phyloP scores from a whole-genome alignment of 805 yeast species.

The Geotrichum ghanense region DNA sequence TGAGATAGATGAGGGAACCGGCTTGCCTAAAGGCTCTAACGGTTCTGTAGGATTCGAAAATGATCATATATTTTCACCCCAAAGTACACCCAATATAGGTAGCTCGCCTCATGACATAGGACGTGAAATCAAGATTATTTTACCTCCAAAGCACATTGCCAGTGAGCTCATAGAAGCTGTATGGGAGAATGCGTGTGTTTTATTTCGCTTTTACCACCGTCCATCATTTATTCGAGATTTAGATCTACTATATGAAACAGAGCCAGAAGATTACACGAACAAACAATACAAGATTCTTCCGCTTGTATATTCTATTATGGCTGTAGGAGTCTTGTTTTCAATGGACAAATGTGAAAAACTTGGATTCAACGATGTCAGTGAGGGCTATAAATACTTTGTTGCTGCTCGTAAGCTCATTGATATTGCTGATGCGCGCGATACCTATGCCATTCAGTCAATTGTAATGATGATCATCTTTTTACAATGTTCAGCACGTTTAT shows the following conservation, averaged over 20 bases:
- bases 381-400: conserved; percentile 68
- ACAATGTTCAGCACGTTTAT: conserved; percentile 78
- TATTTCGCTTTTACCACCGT: conserved; percentile 76
- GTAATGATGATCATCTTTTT: conserved; percentile 77
- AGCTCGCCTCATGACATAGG: conserved; percentile 16
- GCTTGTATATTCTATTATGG: conserved; percentile 73
- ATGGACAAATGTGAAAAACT: conserved; percentile 34
- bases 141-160: conserved; percentile 70
- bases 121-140: conserved; percentile 48
- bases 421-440: conserved; percentile 73
- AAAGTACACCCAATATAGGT: neutral
- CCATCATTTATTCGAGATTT: conserved; percentile 68
- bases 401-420: conserved; percentile 74
- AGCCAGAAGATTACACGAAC: conserved; percentile 59
- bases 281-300: conserved; percentile 69
- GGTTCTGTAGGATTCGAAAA: too few relatives aligned
- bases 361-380: conserved; percentile 31
- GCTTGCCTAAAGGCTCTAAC: too few relatives aligned
- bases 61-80: conserved; percentile 1
- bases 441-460: conserved; percentile 72
- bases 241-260: conserved; percentile 64
- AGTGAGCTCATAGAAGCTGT: conserved; percentile 59
- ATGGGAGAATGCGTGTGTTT: conserved; percentile 78
- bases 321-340: conserved; percentile 69
- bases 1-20: neutral